Percentiles rank a stretch among this genome's conserved stretches.
Conservation (phyloP, 805 yeast genomes). For the Candida chilensis region DNA sequence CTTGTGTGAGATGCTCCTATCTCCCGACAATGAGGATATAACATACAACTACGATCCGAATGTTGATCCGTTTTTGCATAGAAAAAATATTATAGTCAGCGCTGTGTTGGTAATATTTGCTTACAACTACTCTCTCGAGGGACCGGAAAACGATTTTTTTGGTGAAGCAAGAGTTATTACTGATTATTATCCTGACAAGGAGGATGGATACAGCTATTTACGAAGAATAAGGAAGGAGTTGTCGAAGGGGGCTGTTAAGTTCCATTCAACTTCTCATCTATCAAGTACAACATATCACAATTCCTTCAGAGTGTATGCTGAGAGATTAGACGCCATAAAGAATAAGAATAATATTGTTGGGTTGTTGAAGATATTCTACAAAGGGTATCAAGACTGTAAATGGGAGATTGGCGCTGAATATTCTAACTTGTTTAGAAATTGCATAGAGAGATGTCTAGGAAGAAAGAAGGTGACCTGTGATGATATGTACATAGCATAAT, state of each 20-base stretch:
- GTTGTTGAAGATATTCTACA: constrained; percentile 34
- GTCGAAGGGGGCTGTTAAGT: constrained; percentile 11
- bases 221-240: constrained; percentile 37
- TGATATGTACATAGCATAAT: constrained; percentile 51
- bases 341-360: constrained; percentile 47
- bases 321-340: constrained; percentile 23
- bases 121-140: constrained; percentile 36
- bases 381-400: constrained; percentile 21
- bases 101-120: constrained; percentile 41
- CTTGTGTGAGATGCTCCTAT: constrained; percentile 51
- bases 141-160: constrained; percentile 30
- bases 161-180: constrained; percentile 7
- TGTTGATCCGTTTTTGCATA: constrained; percentile 31
- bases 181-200: constrained; percentile 21
- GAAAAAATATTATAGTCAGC: constrained; percentile 31
- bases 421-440: constrained; percentile 41
- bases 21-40: constrained; percentile 39
- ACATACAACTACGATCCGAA: constrained; percentile 40
- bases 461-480: constrained; percentile 33
- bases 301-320: constrained; percentile 29
- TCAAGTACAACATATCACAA: constrained; percentile 29
- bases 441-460: constrained; percentile 47
- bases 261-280: constrained; percentile 6
- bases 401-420: constrained; percentile 55
- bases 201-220: constrained; percentile 41